Evolutionary conservation across 1,139 yeast species (phyloP).

Genomic region (Lizanozyma gosingica): DNA sequence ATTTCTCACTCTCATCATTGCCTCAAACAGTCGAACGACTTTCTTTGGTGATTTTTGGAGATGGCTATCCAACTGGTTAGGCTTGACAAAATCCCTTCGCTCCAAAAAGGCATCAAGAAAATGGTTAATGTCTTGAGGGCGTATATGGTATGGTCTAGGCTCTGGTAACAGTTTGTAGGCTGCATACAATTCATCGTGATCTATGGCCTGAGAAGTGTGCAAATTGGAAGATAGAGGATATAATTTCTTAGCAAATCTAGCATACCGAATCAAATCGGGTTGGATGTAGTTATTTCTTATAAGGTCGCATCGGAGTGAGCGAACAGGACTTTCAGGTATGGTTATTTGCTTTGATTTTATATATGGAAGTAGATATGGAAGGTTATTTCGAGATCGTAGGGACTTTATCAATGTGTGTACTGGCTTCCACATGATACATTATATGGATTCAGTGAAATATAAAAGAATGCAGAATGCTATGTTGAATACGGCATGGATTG

Average conservation of each 20-base stretch:
- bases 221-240: slow-evolving; percentile 26
- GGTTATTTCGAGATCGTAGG: neutral
- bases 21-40: slow-evolving; percentile 7
- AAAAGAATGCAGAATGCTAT: too few species aligned
- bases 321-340: slow-evolving; percentile 4
- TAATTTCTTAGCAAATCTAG: slow-evolving; percentile 22
- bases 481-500: too few species aligned
- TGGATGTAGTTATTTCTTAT: neutral
- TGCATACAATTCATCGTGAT: slow-evolving; percentile 20
- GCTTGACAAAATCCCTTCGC: slow-evolving; percentile 14
- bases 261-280: slow-evolving; percentile 5
- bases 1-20: slow-evolving; percentile 13
- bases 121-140: slow-evolving; percentile 28
- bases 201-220: slow-evolving; percentile 11
- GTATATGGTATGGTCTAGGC: slow-evolving; percentile 25
- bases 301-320: slow-evolving; percentile 7
- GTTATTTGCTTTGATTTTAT: slow-evolving; percentile 2
- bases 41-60: slow-evolving; percentile 1
- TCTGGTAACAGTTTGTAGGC: slow-evolving; percentile 28
- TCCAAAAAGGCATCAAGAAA: slow-evolving; percentile 21
- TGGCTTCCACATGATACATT: neutral
- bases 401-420: slow-evolving; percentile 2
- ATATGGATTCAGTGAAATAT: too few species aligned
- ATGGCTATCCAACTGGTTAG: slow-evolving; percentile 12
- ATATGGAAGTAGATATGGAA: slow-evolving; percentile 2